A percentile compares a stretch with the other conserved stretches of the same genome.
Conservation (phyloP, 2,329 filamentous ascomycete genomes). For the Fusarium sororula region DNA sequence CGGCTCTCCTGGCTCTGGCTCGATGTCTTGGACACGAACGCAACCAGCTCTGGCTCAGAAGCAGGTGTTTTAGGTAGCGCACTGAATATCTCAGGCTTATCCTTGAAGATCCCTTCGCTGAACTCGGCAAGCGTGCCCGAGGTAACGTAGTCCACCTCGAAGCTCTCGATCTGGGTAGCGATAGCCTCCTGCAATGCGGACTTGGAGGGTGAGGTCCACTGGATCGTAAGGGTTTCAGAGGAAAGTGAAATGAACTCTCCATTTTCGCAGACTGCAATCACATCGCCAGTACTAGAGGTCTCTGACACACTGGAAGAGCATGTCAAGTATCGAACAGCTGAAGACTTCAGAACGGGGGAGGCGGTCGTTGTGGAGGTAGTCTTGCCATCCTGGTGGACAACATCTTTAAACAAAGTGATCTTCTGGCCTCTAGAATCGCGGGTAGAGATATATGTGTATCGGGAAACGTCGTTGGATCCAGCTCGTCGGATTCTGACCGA, state of each 20-base stretch:
- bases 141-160: slow-evolving; percentile 61
- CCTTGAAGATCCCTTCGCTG: slow-evolving; percentile 64
- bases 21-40: slow-evolving; percentile 57
- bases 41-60: slow-evolving; percentile 61
- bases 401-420: slow-evolving; percentile 68
- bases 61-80: slow-evolving; percentile 60
- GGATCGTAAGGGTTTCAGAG: slow-evolving; percentile 56
- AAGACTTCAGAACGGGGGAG: slow-evolving; percentile 54
- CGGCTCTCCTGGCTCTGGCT: slow-evolving; percentile 43
- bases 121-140: slow-evolving; percentile 59
- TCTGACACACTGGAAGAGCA: slow-evolving; percentile 43
- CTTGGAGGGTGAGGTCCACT: slow-evolving; percentile 49
- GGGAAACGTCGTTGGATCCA: slow-evolving; percentile 58
- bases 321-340: slow-evolving; percentile 49
- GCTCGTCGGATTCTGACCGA: slow-evolving; percentile 64
- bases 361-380: slow-evolving; percentile 59
- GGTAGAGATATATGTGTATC: slow-evolving; percentile 71
- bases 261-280: slow-evolving; percentile 68
- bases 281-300: slow-evolving; percentile 42
- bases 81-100: slow-evolving; percentile 61
- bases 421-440: slow-evolving; percentile 58
- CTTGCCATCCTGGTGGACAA: slow-evolving; percentile 60
- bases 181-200: slow-evolving; percentile 49
- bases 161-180: slow-evolving; percentile 44
- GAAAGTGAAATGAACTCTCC: slow-evolving; percentile 70